These are phyloP conservation scores for Eimeria acervulina DNA, from an alignment of 169 alveolate genomes.

Conservation along the genomic window DNA sequence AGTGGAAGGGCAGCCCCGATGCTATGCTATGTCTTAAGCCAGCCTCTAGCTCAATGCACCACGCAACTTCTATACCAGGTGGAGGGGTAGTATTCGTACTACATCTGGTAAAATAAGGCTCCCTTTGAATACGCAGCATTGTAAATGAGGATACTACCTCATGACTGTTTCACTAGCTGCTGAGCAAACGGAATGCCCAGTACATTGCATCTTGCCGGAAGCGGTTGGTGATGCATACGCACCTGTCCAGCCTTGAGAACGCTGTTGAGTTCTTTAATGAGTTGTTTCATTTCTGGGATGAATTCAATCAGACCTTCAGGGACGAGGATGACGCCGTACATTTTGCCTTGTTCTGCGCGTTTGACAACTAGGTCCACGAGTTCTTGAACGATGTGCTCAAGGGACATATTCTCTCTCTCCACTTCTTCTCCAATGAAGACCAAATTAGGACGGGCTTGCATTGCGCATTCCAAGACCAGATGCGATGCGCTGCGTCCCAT, in stretches of 20 bases:
- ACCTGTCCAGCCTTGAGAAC: slow-evolving; percentile 85
- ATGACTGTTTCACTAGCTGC: background rate
- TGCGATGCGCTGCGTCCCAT: slow-evolving; percentile 99
- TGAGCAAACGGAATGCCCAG: background rate
- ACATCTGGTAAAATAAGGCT: background rate
- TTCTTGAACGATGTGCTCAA: slow-evolving; percentile 93
- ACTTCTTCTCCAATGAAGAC: slow-evolving; percentile 97
- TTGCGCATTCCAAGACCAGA: slow-evolving; percentile 98
- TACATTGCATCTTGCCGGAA: background rate
- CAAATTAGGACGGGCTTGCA: slow-evolving; percentile 97
- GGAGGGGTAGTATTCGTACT: background rate
- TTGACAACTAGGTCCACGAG: slow-evolving; percentile 95
- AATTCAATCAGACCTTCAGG: slow-evolving; percentile 98
- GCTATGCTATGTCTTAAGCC: background rate
- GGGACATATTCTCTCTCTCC: slow-evolving; percentile 91
- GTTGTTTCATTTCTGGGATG: slow-evolving; percentile 93
- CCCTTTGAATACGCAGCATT: background rate
- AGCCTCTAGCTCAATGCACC: background rate
- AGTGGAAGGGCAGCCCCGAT: too few relatives aligned
- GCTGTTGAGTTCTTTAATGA: slow-evolving; percentile 96
- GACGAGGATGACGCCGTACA: slow-evolving; percentile 97
- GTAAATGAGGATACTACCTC: background rate
- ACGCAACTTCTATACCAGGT: background rate
- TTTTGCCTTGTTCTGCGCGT: slow-evolving; percentile 90
- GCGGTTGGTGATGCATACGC: background rate